Evolutionary conservation across 2,329 filamentous ascomycete genomes (phyloP).

Genomic region (Torrubiella hemipterigena): DNA sequence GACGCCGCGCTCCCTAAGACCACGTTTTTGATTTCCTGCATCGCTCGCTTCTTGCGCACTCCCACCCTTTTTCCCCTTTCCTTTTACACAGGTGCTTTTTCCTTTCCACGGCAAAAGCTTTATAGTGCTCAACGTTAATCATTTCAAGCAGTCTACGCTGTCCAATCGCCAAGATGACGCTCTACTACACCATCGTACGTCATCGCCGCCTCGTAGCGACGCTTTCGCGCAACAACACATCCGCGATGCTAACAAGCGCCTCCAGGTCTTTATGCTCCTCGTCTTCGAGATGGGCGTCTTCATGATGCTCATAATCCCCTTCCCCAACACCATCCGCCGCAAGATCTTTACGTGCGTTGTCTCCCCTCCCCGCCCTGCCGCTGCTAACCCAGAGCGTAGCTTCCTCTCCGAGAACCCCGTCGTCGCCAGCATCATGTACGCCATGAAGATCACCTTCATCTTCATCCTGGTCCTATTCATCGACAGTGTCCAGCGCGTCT

Average conservation of each 20-base stretch:
- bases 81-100: neutral
- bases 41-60: neutral
- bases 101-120: slow-evolving; percentile 1
- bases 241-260: slow-evolving; percentile 14
- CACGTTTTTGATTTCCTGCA: neutral
- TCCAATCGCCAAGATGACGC: slow-evolving; percentile 35
- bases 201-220: neutral
- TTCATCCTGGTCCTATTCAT: slow-evolving; percentile 98
- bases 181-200: slow-evolving; percentile 44
- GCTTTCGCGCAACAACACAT: no score
- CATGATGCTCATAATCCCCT: slow-evolving; percentile 68
- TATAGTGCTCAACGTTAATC: slow-evolving; percentile 1
- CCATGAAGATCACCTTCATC: slow-evolving; percentile 97
- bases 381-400: slow-evolving; percentile 24
- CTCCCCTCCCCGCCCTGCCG: neutral
- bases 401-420: slow-evolving; percentile 85
- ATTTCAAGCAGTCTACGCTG: no score
- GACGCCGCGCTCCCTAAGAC: no score
- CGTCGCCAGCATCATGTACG: slow-evolving; percentile 91
- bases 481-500: slow-evolving; percentile 91
- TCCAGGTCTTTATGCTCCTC: slow-evolving; percentile 70
- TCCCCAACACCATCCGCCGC: slow-evolving; percentile 77
- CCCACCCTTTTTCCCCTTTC: neutral
- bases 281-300: slow-evolving; percentile 76
- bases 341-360: slow-evolving; percentile 61